Conservation (phyloP, 345 rosid genomes). For the Linum lewisii region DNA sequence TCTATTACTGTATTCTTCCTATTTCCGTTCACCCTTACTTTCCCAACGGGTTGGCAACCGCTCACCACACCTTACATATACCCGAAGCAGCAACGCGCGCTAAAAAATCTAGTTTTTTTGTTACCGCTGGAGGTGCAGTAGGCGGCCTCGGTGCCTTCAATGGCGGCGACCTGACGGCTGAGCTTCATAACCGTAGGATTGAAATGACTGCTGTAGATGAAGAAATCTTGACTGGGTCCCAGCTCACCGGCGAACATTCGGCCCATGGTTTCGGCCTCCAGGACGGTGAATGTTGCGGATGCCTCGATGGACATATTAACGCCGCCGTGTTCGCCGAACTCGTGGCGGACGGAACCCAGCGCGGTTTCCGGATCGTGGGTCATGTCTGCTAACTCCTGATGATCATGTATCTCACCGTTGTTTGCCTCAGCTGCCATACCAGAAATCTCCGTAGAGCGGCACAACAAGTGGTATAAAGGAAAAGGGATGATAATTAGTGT, state of each 20-base stretch:
- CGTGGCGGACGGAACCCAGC: slow-evolving; percentile 67
- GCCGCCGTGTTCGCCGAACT: too few species aligned
- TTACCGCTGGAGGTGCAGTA: slow-evolving; percentile 96
- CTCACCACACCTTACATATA: too few species aligned
- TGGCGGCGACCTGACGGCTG: slow-evolving; percentile 92
- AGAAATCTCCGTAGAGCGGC: too few species aligned
- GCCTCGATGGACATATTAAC: slow-evolving; percentile 99
- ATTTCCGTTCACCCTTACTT: too few species aligned
- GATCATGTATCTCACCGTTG: too few species aligned
- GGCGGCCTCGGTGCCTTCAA: slow-evolving; percentile 95
- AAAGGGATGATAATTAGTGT: too few species aligned
- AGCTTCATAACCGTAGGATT: slow-evolving; percentile 95
- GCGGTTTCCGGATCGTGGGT: slow-evolving; percentile 85
- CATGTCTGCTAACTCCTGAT: too few species aligned
- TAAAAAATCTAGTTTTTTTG: background rate
- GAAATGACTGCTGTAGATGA: slow-evolving; percentile 91
- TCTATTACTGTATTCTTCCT: too few species aligned
- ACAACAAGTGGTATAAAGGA: too few species aligned
- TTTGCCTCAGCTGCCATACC: too few species aligned
- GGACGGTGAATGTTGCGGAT: slow-evolving; percentile 93
- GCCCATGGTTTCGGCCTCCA: slow-evolving; percentile 93
- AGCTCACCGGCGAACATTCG: slow-evolving; percentile 87
- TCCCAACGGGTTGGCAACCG: too few species aligned
- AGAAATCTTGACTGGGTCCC: slow-evolving; percentile 89
- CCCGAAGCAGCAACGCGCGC: too few species aligned